Evolutionary conservation across 202 grass and related monocot genomes (phyloP), one percentile per base, ranked within the genome.

Genomic region (Musa balbisiana): DNA sequence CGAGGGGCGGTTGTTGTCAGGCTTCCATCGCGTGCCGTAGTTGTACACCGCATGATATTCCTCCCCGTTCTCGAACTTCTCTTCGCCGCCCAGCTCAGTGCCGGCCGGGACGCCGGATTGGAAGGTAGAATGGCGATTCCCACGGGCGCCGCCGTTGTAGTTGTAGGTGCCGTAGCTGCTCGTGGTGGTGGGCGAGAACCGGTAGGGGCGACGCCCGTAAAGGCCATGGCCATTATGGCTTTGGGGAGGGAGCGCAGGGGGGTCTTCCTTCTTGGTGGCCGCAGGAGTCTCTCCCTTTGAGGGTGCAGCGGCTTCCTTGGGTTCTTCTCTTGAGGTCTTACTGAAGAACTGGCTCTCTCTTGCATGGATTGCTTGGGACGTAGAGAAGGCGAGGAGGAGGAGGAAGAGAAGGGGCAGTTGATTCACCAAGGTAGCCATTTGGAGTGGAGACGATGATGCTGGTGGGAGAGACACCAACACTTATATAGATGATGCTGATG

Each of bases 221-320:
- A 86, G 84, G 53, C 84, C 84, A 14, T 86, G 79, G 49, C 84
- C 84, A 64, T 54, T 78, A 58, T 82, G 66, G 52, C 78, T 63
- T 53, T 58, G 73, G 49, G 25, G 63, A 54, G 52, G 74, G 54
- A 43, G 11, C 11, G 10, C 75, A 24, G 21, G 15, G 0, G 12
- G 76, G 56, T 58, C 53, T 33, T 10, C 22, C 16, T 49, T 55
- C 11, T 67, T 64, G 10, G 55, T 16, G 20, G 49, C 19, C 1
- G 8, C 11, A 8, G 76, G 51, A 21, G 52, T 63, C 33, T 69
- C 67, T 69, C 14, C 58, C 17, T 15, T 1, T 8, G 2, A 3
- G 6, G 69, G 20, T 21, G 51, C 15, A 13, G 21, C 26, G 1
- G 73, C 10, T 55, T 55, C 54, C 52, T 52, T 68, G 21, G 51